Conservation (phyloP, 1,139 yeast genomes). For the Magnusiomyces tetraspermus region DNA sequence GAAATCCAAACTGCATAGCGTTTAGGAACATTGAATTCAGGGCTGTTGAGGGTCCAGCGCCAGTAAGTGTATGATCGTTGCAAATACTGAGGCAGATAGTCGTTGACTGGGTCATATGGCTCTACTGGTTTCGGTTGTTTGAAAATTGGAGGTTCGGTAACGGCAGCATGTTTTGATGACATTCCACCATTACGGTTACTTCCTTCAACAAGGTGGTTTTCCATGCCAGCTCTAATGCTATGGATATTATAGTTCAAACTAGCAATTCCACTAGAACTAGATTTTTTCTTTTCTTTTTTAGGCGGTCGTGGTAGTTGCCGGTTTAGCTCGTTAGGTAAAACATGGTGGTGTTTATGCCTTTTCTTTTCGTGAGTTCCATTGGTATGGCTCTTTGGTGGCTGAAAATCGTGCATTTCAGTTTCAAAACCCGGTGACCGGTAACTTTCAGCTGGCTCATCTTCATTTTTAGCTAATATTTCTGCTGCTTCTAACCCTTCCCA, state of each 20-base stretch:
- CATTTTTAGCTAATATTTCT: not conserved
- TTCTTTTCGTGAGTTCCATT: not conserved
- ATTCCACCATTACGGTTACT: not conserved
- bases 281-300: too few relatives aligned
- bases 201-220: not conserved
- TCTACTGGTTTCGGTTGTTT: constrained; percentile 10
- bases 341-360: not conserved
- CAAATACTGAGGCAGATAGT: constrained; percentile 12
- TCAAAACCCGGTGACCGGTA: not conserved
- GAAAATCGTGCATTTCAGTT: not conserved
- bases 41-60: constrained; percentile 13
- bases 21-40: constrained; percentile 10
- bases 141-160: too few relatives aligned
- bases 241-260: too few relatives aligned
- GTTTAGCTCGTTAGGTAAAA: not conserved
- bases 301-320: not conserved
- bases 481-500: too few relatives aligned
- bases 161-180: not conserved
- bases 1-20: constrained; percentile 13
- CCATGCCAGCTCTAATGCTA: too few relatives aligned
- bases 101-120: constrained; percentile 11
- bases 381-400: not conserved
- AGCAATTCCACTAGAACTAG: too few relatives aligned
- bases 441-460: not conserved
- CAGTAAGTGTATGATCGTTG: constrained; percentile 13